Base-by-base conservation (phyloP, 164 flowering plant species). In the Brasenia schreberi region DNA sequence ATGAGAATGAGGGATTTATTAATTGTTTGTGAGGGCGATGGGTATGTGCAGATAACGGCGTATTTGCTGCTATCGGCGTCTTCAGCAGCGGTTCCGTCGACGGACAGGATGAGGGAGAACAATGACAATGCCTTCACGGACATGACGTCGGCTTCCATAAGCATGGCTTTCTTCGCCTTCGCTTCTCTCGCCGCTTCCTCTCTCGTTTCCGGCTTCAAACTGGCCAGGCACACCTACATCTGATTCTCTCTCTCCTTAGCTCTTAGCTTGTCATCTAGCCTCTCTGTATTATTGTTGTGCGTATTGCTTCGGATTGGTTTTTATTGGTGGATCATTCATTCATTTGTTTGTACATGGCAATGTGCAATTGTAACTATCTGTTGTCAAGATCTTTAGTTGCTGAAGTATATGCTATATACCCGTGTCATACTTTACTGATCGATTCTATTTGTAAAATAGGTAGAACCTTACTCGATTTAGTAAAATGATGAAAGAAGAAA, bases 111-210 rank as follows among this genome's bases (percentile, higher is more conserved):
- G 69, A 61, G 79, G 60, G 59, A 70, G 45, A 69, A 64, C 1
- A 18, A 63, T 0, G 77, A 71, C 23, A 72, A 76, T 62, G 27
- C 62, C 27, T 68, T 72, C 42, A 70, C 79, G 2, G 74, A 72
- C 27, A 64, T 71, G 49, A 64, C 77, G 1, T 67, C 73, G 12
- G 79, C 79, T 3, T 49, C 79, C 53, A 66, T 76, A 23, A 70
- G 77, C 70, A 79, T 79, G 77, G 70, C 73, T 0, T 76, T 74
- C 74, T 70, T 79, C 44, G 79, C 79, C 16, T 79, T 76, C 71
- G 4, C 67, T 0, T 58, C 66, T 19, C 63, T 76, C 27, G 76
- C 74, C 0, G 6, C 69, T 9, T 77, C 79, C 0, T 74, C 78
- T 5, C 33, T 76, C 33, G 59, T 79, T 27, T 76, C 79, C 19